Base-by-base conservation (phyloP, 441 rosid genomes). In the Euphorbia celastroides region DNA sequence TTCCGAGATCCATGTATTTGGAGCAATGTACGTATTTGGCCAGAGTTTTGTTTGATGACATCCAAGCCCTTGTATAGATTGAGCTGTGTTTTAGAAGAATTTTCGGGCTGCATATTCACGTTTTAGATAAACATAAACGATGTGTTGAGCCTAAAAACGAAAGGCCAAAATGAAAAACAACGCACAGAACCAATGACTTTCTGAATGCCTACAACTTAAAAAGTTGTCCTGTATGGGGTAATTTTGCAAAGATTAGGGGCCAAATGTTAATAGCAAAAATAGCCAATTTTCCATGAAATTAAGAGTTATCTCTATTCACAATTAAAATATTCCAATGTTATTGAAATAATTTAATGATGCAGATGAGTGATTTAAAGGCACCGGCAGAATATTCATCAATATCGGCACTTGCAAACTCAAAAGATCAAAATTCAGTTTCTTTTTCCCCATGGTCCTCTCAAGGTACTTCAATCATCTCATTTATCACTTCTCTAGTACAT, bases 391-490 rank as follows among this genome's bases (percentile, higher is more conserved):
- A 81, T 71, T 69, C 81, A 25, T 70, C 81, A 36, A 51, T 85
- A 70, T 69, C 65, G 25, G 70, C 85, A 5, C 64, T 80, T 6
- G 80, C 75, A 28, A 78, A 77, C 51, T 59, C 82, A 44, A 74
- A 78, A 44, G 86, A 82, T 60, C 72, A 87, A 34, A 78, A 70
- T 67, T 72, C 84, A 51, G 52, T 80, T 62, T 73, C 80, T 61
- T 74, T 79, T 65, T 83, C 89, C 20, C 74, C 94, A n/a, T 93
- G 97, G 98, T 82, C 97, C 55, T 84, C 94, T 71, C 92, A 84
- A 85, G 98, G 96, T 82, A 87, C 30, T 68, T 41, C 23, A 23
- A 34, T 34, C 38, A 3, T 38, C 44, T 38, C 12, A 38, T 38
- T 34, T 34, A 34, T 34, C 9, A 34, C 9, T 9, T 34, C 9